A percentile compares a stretch with the other conserved stretches of the same genome.
phyloP scores from a whole-genome alignment of 768 basidiomycete genomes.

The Tricholomella constricta region DNA sequence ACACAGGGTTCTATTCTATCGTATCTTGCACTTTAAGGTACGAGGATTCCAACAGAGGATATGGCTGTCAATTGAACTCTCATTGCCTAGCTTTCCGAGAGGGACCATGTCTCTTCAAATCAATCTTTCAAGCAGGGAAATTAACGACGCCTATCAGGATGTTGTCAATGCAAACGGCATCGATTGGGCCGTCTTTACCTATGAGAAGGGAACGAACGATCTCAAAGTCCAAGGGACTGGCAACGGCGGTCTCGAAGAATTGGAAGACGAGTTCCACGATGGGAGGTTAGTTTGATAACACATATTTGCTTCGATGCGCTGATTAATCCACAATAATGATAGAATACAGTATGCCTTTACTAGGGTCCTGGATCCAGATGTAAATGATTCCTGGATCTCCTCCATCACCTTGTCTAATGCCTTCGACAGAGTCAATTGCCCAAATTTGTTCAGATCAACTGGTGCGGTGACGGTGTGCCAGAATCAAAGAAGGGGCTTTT shows the following conservation, averaged over 20 bases:
- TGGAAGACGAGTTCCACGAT: constrained; percentile 94
- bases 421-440: constrained; percentile 67
- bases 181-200: constrained; percentile 81
- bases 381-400: constrained; percentile 35
- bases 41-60: background rate
- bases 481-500: constrained; percentile 91
- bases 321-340: constrained; percentile 10
- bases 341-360: constrained; percentile 96
- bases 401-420: background rate
- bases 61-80: background rate
- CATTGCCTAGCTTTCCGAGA: background rate
- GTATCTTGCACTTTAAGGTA: background rate
- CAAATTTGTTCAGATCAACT: constrained; percentile 95
- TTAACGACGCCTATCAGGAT: constrained; percentile 73
- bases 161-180: constrained; percentile 67
- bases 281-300: constrained; percentile 60
- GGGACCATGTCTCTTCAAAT: constrained; percentile 72
- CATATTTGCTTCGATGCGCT: constrained; percentile 10
- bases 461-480: constrained; percentile 98
- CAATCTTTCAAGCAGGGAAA: constrained; percentile 74
- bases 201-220: constrained; percentile 81
- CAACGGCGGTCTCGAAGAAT: constrained; percentile 84
- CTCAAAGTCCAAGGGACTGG: constrained; percentile 86
- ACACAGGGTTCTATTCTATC: background rate
- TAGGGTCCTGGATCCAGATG: constrained; percentile 83